phyloP scores from a whole-genome alignment of 345 rosid species.

The Pistacia integerrima region DNA sequence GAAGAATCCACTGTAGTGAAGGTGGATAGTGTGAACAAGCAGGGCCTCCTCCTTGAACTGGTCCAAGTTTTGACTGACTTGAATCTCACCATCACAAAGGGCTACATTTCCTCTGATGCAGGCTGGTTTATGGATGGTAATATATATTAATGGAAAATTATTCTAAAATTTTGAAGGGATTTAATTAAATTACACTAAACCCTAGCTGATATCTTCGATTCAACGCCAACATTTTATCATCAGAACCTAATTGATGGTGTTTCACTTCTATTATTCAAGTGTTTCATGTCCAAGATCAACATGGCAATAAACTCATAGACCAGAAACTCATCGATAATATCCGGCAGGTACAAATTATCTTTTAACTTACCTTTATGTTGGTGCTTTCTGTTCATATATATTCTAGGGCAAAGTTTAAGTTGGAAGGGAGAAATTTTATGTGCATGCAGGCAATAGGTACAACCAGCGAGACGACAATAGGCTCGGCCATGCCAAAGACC shows the following conservation, averaged over 20 bases:
- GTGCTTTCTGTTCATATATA: not conserved
- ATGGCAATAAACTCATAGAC: slow-evolving; percentile 67
- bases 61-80: slow-evolving; percentile 76
- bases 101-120: slow-evolving; percentile 78
- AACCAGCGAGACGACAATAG: slow-evolving; percentile 41
- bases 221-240: not conserved
- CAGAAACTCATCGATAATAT: slow-evolving; percentile 57
- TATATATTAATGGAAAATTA: no score
- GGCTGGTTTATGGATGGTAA: slow-evolving; percentile 91
- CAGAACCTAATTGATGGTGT: not conserved
- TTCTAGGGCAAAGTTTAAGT: not conserved
- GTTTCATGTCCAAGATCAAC: slow-evolving; percentile 76
- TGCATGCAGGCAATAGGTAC: slow-evolving; percentile 57
- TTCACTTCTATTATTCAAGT: slow-evolving; percentile 40
- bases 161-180: no score
- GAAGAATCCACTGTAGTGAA: slow-evolving; percentile 71
- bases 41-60: slow-evolving; percentile 75
- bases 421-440: no score
- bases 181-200: not conserved
- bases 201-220: no score
- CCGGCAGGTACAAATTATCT: slow-evolving; percentile 42
- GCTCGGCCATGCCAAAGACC: slow-evolving; percentile 20
- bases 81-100: slow-evolving; percentile 59
- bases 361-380: not conserved
- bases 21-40: slow-evolving; percentile 73